Evolutionary conservation across 768 basidiomycete species (phyloP), one percentile per base, ranked within the genome.

Genomic region (Suillus discolor): DNA sequence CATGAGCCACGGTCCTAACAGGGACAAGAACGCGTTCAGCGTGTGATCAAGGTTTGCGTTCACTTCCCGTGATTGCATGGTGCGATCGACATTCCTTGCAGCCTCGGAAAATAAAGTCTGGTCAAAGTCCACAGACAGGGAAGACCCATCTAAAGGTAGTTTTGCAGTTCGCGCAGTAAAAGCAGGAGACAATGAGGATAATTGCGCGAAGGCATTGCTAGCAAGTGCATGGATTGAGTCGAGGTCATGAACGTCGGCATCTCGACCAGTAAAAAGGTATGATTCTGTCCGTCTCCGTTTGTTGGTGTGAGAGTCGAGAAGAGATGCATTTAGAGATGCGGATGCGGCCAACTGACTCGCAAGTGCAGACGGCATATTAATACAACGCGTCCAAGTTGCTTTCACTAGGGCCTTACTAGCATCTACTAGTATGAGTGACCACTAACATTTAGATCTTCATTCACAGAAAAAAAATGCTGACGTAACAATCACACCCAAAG

Each of bases 221-320:
- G 85, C 94, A 11, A 98, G 83, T 0, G 93, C 89, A 72, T 92
- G 86, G 62, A 99, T 86, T 7, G 94, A 85, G 74, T 97, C 90
- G 65, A 97, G 81, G 77, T 99, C 96, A 75, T 97, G 91, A 65
- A 87, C 81, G 71, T 92, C 89, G 11, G 94, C 94, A 59, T 93
- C 91, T 65, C 85, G 84, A 47, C 90, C 87, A 16, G 91, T 87
- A 77, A 97, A 97, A 42, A 99, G 86, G 79, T 98, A 98, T 0
- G 95, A 96, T 73, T 90, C 87, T 0, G 85, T 77, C 18, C 79
- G 81, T 77, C 84, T 91, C 76, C 87, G 85, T 69, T 75, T 77
- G 69, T 84, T 85, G 54, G 86, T 81, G 61, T 85, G 80, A 72
- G 90, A 87, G 71, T 87, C 81, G 9, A 96, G 84, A 42, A 95